phyloP scores from a whole-genome alignment of 257 asterid species.

The Scutellaria barbata region DNA sequence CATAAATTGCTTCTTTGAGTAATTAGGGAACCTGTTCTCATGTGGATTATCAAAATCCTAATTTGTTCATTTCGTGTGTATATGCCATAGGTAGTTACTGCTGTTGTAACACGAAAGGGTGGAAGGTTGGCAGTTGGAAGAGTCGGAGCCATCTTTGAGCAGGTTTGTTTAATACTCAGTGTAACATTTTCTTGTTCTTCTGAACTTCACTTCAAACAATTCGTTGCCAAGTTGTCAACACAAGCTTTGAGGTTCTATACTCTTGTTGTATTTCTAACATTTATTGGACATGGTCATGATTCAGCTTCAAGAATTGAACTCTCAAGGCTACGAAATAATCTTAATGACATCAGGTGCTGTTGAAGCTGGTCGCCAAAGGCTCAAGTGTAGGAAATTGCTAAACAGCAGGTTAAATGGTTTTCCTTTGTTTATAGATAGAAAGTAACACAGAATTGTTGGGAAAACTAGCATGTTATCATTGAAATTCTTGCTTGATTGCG shows the following conservation, averaged over 20 bases:
- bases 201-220: not conserved
- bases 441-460: no score
- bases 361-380: conserved; percentile 76
- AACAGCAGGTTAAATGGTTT: conserved; percentile 56
- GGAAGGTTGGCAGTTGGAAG: conserved; percentile 74
- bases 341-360: conserved; percentile 78
- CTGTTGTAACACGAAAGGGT: conserved; percentile 65
- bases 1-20: not conserved
- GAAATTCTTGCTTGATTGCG: not conserved
- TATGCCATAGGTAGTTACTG: conserved; percentile 58
- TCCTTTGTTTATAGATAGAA: no score
- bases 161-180: conserved; percentile 39
- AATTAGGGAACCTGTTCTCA: not conserved
- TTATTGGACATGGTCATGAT: conserved; percentile 11
- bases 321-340: conserved; percentile 62
- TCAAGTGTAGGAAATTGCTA: conserved; percentile 52
- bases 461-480: no score
- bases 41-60: no score
- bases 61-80: conserved; percentile 19
- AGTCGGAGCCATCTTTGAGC: conserved; percentile 70
- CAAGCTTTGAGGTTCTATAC: not conserved
- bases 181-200: not conserved
- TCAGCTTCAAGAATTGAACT: conserved; percentile 61
- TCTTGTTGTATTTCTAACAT: conserved; percentile 33
- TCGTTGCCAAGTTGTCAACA: no score